Evolutionary conservation across 305 asterid genomes (phyloP).

Genomic region (Rubia tinctorum): DNA sequence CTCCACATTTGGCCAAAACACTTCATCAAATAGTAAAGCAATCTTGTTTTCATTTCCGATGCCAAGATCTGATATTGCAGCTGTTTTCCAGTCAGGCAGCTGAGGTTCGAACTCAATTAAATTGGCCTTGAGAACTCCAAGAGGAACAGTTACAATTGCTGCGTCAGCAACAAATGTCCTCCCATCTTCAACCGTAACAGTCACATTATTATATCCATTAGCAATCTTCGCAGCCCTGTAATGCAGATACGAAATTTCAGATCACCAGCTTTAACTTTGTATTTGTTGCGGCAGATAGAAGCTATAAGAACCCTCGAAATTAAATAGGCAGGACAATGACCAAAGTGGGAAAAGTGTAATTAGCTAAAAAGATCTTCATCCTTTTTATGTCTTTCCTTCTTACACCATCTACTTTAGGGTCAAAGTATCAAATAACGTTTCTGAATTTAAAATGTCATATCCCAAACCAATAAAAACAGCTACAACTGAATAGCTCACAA

Average conservation of each 20-base stretch:
- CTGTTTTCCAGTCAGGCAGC: slow-evolving; percentile 86
- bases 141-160: slow-evolving; percentile 83
- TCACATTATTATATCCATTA: slow-evolving; percentile 67
- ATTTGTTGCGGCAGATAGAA: not conserved
- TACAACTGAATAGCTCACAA: not conserved
- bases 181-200: slow-evolving; percentile 72
- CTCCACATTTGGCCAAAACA: slow-evolving; percentile 96
- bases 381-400: not conserved
- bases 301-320: not conserved
- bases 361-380: not conserved
- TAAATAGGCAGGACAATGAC: not conserved
- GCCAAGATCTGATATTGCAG: slow-evolving; percentile 98
- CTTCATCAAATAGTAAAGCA: slow-evolving; percentile 66
- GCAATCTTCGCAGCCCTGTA: slow-evolving; percentile 67
- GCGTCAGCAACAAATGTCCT: slow-evolving; percentile 77
- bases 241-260: slow-evolving; percentile 9
- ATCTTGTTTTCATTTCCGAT: slow-evolving; percentile 92
- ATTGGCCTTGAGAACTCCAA: slow-evolving; percentile 85
- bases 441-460: not conserved
- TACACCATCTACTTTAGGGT: not conserved
- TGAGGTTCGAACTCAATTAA: slow-evolving; percentile 76
- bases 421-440: not conserved
- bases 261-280: not conserved
- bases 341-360: not conserved
- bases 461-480: not conserved